Conservation (phyloP, 805 yeast species). For the Torulaspora delbrueckii region DNA sequence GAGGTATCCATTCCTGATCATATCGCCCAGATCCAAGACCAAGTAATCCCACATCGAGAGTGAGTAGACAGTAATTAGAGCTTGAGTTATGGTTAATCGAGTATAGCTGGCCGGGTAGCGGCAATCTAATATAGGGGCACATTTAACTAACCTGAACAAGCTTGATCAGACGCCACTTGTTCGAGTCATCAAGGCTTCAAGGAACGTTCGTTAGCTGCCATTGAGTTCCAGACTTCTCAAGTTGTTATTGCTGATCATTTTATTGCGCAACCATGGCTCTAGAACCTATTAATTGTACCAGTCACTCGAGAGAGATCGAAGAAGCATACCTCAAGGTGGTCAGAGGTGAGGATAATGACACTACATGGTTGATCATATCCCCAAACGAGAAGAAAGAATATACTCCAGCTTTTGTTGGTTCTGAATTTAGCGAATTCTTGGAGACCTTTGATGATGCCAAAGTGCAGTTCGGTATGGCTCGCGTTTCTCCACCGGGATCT, state of each 20-base stretch:
- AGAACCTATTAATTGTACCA: constrained; percentile 51
- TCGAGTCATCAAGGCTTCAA: background rate
- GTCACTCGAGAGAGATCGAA: constrained; percentile 72
- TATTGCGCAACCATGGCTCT: constrained; percentile 28
- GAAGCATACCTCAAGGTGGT: constrained; percentile 73
- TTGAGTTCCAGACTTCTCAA: background rate
- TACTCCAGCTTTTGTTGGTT: constrained; percentile 47
- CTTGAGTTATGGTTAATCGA: background rate
- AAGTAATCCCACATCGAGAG: too few relatives aligned
- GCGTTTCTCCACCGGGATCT: constrained; percentile 87
- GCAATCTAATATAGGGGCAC: background rate
- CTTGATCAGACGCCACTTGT: background rate
- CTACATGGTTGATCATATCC: constrained; percentile 75
- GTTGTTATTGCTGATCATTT: background rate
- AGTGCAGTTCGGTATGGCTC: constrained; percentile 84
- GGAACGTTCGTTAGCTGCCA: background rate
- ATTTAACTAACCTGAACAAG: too few relatives aligned
- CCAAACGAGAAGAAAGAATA: constrained; percentile 53
- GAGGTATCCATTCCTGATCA: too few relatives aligned
- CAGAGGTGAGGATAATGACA: constrained; percentile 57
- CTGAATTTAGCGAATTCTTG: constrained; percentile 69
- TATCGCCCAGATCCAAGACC: too few relatives aligned
- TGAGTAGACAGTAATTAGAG: background rate
- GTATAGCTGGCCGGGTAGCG: background rate
- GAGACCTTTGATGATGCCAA: constrained; percentile 79